Base-by-base conservation (phyloP, 2,329 filamentous ascomycete species). In the Helminthosporium solani region DNA sequence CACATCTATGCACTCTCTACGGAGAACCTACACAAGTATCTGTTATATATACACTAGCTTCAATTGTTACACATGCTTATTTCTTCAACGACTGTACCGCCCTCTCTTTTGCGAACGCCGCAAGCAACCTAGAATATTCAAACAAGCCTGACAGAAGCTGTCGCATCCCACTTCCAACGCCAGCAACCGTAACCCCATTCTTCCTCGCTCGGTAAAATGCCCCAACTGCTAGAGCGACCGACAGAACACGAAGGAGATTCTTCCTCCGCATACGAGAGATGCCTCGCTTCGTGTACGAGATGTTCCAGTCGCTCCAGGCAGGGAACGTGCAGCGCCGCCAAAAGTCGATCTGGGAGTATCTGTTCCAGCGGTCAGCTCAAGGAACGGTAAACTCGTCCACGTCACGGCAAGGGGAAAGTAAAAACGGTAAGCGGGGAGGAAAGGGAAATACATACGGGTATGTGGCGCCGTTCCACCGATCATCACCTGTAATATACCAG, bases 401-500 rank as follows among this genome's bases (percentile, higher is more conserved):
- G n/a, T n/a, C n/a, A n/a, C n/a, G n/a, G n/a, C 23, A 25, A 25
- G 23, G 23, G 14, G 14, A 14, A 15, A 15, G 33, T 34, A 3
- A 3, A 9, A n/a, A 9, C 20, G 33, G 15, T 34, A 18, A 34
- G 5, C 8, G 5, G 9, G 18, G 16, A 8, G 7, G 7, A 36
- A 21, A 36, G n/a, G 21, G 16, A 34, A 33, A 33, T 39, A 66
- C 65, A 39, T 64, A 70, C 51, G 70, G 70, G 38, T 41, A 96
- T 77, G 49, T 90, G 86, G 49, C 92, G 80, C 75, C 87, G 95
- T 45, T 84, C 79, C 78, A 82, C 66, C 71, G 97, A 88, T 20
- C 96, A 84, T 71, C 96, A 84, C 70, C 95, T 86, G 19, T 80
- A 74, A 40, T 30, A 82, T 83, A 83, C 79, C 38, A 99, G 76